These are phyloP conservation scores for Mariannaea elegans DNA, from an alignment of 2,329 filamentous ascomycete species.

Conservation along the genomic window DNA sequence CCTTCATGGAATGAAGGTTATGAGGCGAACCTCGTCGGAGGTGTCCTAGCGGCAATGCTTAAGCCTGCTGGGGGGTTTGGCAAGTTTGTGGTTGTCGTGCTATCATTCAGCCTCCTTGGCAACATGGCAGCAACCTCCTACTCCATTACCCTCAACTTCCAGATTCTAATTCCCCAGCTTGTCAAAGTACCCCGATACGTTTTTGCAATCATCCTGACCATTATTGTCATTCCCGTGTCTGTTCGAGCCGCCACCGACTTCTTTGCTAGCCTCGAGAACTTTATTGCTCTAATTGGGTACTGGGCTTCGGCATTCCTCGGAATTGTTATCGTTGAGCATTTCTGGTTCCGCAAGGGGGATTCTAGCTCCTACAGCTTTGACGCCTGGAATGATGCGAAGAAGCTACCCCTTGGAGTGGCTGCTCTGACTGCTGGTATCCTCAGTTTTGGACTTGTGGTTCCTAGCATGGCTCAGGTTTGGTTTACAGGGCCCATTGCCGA, in stretches of 20 bases:
- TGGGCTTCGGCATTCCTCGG: constrained; percentile 53
- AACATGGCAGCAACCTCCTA: constrained; percentile 48
- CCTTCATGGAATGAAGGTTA: constrained; percentile 7
- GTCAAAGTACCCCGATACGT: constrained; percentile 49
- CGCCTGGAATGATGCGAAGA: constrained; percentile 52
- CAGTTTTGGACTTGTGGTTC: constrained; percentile 57
- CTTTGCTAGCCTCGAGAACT: constrained; percentile 52
- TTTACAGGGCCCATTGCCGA: constrained; percentile 63
- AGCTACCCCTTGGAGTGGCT: constrained; percentile 50
- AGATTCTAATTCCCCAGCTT: constrained; percentile 46
- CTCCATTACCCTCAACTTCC: constrained; percentile 47
- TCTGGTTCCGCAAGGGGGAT: constrained; percentile 51
- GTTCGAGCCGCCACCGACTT: constrained; percentile 50
- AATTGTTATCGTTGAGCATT: constrained; percentile 49
- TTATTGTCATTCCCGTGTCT: constrained; percentile 50
- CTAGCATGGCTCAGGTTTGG: constrained; percentile 64
- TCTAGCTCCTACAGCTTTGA: constrained; percentile 49
- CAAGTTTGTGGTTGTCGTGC: constrained; percentile 44
- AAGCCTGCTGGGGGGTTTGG: constrained; percentile 14
- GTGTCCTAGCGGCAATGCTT: constrained; percentile 13
- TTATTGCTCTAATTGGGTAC: constrained; percentile 53
- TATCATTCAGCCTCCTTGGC: constrained; percentile 45
- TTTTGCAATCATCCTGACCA: constrained; percentile 48
- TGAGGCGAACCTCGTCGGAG: constrained; percentile 6
- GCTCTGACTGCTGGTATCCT: constrained; percentile 51